phyloP scores from a whole-genome alignment of 1,139 yeast species.

The Geotrichum reessii region DNA sequence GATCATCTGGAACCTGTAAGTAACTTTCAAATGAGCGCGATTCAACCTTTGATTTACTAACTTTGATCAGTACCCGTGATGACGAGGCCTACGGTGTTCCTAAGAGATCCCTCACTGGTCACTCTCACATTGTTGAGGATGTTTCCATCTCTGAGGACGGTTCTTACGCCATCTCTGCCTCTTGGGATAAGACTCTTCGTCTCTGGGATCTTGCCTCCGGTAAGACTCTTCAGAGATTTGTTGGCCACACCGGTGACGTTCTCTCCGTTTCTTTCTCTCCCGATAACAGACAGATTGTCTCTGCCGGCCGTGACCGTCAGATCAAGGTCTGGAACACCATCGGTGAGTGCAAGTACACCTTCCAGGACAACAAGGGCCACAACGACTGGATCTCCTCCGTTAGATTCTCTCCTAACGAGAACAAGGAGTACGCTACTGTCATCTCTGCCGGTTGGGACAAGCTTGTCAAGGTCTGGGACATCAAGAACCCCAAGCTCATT shows the following conservation, averaged over 20 bases:
- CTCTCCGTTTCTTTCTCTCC: slow-evolving; percentile 94
- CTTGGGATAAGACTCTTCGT: slow-evolving; percentile 99
- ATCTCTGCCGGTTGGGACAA: slow-evolving; percentile 99
- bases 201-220: slow-evolving; percentile 97
- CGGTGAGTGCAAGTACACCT: slow-evolving; percentile 96
- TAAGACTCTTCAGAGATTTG: slow-evolving; percentile 90
- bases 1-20: slow-evolving; percentile 87
- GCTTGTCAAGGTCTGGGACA: slow-evolving; percentile 97
- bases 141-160: slow-evolving; percentile 98
- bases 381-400: slow-evolving; percentile 98
- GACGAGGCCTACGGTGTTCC: slow-evolving; percentile 98
- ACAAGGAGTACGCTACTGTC: slow-evolving; percentile 56
- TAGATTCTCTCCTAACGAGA: slow-evolving; percentile 79
- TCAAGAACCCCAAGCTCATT: slow-evolving; percentile 75
- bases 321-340: slow-evolving; percentile 99
- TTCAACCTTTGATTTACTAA: neutral
- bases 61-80: slow-evolving; percentile 61
- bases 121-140: slow-evolving; percentile 98
- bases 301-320: slow-evolving; percentile 99
- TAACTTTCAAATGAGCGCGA: neutral
- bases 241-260: slow-evolving; percentile 97
- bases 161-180: slow-evolving; percentile 95
- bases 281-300: slow-evolving; percentile 96
- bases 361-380: slow-evolving; percentile 68
- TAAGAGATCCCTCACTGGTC: slow-evolving; percentile 95